A percentile compares a stretch with the other conserved stretches of the same genome.
phyloP scores from a whole-genome alignment of 1,284 basidiomycete genomes.

The Trametes versicolor region DNA sequence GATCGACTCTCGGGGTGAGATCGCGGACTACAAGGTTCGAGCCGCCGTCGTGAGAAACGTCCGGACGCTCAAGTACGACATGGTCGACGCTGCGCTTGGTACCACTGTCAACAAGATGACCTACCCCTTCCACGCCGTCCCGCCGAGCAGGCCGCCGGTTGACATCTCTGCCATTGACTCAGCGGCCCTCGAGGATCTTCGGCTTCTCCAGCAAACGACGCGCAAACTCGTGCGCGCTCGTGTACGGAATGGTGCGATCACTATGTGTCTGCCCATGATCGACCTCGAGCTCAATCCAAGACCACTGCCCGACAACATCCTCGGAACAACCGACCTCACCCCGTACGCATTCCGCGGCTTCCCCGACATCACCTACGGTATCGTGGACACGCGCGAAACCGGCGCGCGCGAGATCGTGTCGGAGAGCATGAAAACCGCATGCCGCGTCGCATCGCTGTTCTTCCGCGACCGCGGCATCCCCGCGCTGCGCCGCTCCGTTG shows the following conservation, averaged over 20 bases:
- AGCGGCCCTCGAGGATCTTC: constrained; percentile 32
- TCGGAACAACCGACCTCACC: constrained; percentile 29
- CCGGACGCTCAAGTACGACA: constrained; percentile 72
- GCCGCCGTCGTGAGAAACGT: constrained; percentile 81
- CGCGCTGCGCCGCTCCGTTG: constrained; percentile 69
- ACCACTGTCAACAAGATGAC: constrained; percentile 15
- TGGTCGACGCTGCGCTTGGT: constrained; percentile 69
- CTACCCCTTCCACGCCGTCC: constrained; percentile 58
- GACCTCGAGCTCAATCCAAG: constrained; percentile 32
- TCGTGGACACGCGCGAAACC: constrained; percentile 44
- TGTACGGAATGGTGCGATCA: constrained; percentile 17
- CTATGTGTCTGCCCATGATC: constrained; percentile 12
- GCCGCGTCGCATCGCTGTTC: constrained; percentile 81
- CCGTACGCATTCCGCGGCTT: constrained; percentile 60
- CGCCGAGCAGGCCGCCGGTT: constrained; percentile 4
- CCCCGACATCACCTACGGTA: constrained; percentile 62
- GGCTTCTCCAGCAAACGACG: constrained; percentile 28
- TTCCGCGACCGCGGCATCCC: constrained; percentile 71
- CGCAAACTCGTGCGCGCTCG: constrained; percentile 22
- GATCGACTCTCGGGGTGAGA: constrained; percentile 69
- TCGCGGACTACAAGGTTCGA: constrained; percentile 77
- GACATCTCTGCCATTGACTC: constrained; percentile 5
- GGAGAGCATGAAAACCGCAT: constrained; percentile 89
- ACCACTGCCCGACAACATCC: constrained; percentile 33
- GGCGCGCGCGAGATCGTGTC: constrained; percentile 71